These are phyloP conservation scores for Phytophthora sansomeana DNA, from an alignment of 352 stramenopile genomes.

Conservation along the genomic window DNA sequence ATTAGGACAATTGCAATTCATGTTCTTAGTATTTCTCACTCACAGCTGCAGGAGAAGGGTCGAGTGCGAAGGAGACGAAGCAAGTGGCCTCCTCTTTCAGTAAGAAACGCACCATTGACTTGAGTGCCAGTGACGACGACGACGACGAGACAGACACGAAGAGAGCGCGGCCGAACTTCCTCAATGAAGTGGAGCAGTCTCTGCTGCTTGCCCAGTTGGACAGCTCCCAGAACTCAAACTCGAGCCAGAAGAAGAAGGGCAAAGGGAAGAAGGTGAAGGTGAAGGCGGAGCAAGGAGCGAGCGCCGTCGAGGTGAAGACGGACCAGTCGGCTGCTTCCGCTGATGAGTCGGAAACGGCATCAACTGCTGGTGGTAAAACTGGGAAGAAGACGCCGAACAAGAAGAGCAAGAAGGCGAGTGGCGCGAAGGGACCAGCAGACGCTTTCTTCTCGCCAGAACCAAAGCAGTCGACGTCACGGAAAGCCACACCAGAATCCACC, in stretches of 20 bases:
- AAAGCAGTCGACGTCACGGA: constrained; percentile 36
- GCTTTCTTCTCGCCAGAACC: constrained; percentile 60
- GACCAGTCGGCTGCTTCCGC: constrained; percentile 12
- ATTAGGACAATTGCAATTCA: neutral
- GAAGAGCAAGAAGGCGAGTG: constrained; percentile 45
- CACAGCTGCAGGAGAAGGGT: constrained; percentile 19
- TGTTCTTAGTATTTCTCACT: neutral
- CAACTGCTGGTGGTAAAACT: constrained; percentile 3
- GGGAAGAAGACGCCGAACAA: constrained; percentile 36
- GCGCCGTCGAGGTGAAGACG: constrained; percentile 7
- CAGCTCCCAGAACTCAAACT: constrained; percentile 32
- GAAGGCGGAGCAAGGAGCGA: constrained; percentile 14
- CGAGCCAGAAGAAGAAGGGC: constrained; percentile 3
- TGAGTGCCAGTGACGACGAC: constrained; percentile 50
- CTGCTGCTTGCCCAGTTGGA: constrained; percentile 68
- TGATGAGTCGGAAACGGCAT: constrained; percentile 1
- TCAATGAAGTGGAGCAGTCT: constrained; percentile 66
- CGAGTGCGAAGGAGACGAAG: constrained; percentile 1
- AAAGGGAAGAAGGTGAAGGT: constrained; percentile 26
- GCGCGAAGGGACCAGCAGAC: constrained; percentile 16
- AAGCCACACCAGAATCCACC: constrained; percentile 47
- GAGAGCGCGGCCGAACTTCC: constrained; percentile 61
- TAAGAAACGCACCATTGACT: constrained; percentile 64
- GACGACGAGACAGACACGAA: constrained; percentile 49
- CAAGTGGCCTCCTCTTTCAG: constrained; percentile 13